Evolutionary conservation across 345 rosid genomes (phyloP).

Genomic region (Euphorbia tirucalli): DNA sequence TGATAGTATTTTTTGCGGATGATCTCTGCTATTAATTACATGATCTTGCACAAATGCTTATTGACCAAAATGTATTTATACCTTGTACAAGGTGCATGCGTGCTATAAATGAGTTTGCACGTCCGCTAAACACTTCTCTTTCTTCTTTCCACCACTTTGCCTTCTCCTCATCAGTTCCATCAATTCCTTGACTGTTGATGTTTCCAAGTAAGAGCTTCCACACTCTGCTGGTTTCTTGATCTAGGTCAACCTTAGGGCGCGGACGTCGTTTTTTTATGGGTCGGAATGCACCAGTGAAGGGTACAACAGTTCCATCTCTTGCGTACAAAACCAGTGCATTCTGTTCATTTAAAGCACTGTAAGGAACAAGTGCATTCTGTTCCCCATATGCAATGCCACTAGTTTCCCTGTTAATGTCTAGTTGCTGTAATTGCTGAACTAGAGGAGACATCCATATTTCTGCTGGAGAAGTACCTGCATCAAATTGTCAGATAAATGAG

Average conservation of each 20-base stretch:
- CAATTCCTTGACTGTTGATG: constrained; percentile 33
- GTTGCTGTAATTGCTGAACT: constrained; percentile 14
- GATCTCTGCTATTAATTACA: not conserved
- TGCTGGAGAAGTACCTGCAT: constrained; percentile 24
- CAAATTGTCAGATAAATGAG: constrained; percentile 14
- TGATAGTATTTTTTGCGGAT: not conserved
- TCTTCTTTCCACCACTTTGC: constrained; percentile 34
- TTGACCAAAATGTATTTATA: constrained; percentile 10
- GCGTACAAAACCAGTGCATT: constrained; percentile 21
- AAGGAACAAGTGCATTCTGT: constrained; percentile 57
- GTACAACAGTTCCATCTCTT: constrained; percentile 22
- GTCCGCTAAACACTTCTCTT: constrained; percentile 25
- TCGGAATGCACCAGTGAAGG: constrained; percentile 14
- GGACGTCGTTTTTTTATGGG: constrained; percentile 14
- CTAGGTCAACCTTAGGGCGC: constrained; percentile 29
- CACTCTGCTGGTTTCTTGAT: constrained; percentile 33
- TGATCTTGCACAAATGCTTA: constrained; percentile 10
- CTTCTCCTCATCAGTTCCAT: constrained; percentile 32
- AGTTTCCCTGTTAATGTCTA: constrained; percentile 18
- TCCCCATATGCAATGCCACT: constrained; percentile 19
- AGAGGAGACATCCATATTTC: not conserved
- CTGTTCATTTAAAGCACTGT: constrained; percentile 9
- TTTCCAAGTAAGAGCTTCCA: constrained; percentile 27
- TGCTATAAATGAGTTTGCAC: constrained; percentile 31
- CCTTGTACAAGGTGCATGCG: constrained; percentile 40